These are phyloP conservation scores for Lecanicillium sp. DNA, from an alignment of 2,329 filamentous ascomycete species.

Conservation along the genomic window DNA sequence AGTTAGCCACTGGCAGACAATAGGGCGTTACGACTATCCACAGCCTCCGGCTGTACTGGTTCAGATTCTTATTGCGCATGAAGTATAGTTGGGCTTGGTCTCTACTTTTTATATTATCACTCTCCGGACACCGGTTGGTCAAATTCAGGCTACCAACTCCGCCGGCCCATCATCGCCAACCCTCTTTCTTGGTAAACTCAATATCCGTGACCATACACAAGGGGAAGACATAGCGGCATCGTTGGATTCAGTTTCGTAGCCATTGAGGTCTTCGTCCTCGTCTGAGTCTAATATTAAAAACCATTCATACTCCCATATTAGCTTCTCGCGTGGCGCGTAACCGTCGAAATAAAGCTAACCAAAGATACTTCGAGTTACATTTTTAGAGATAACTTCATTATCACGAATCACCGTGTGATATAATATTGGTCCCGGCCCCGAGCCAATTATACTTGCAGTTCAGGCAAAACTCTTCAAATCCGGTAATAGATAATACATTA, in stretches of 20 bases:
- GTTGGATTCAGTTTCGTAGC: neutral
- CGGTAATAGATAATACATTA: neutral
- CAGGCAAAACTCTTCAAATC: neutral
- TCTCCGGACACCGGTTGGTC: neutral
- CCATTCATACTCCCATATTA: conserved; percentile 20
- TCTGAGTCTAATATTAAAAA: conserved; percentile 20
- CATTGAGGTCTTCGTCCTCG: conserved; percentile 15
- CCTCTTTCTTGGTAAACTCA: neutral
- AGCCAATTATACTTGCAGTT: neutral
- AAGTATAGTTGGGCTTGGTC: neutral
- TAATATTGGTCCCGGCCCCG: neutral
- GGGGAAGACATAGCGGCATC: neutral
- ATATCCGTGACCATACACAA: neutral
- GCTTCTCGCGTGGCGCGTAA: conserved; percentile 18
- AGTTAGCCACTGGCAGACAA: no score
- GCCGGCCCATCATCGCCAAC: neutral
- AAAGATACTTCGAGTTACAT: conserved; percentile 25
- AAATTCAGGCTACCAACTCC: neutral
- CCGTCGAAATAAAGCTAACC: conserved; percentile 23
- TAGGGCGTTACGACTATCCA: no score
- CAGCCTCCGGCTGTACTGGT: no score
- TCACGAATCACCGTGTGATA: conserved; percentile 15
- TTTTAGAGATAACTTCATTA: conserved; percentile 21
- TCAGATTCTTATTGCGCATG: no score
- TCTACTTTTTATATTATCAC: neutral